Percentiles rank a stretch among this genome's conserved stretches.
These are phyloP conservation scores for Calonectria pauciramosa DNA, from an alignment of 2,329 filamentous ascomycete genomes.

Conservation along the genomic window DNA sequence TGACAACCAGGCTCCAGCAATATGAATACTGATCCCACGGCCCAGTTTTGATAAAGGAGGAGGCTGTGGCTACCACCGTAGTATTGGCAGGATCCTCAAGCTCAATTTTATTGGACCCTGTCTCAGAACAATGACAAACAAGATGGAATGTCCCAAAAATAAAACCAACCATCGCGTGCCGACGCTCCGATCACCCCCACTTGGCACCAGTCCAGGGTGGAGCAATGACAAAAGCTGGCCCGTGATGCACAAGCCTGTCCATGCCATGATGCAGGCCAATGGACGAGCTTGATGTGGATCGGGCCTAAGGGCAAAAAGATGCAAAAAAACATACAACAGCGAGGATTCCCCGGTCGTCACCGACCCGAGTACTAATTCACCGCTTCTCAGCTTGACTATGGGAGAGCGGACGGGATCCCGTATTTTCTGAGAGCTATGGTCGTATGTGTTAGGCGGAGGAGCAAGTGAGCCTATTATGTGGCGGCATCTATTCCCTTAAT, in stretches of 20 bases:
- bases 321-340: not conserved
- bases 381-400: too few species aligned
- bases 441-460: too few species aligned
- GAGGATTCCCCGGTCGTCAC: too few species aligned
- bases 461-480: too few species aligned
- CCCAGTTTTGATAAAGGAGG: not conserved
- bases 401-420: too few species aligned
- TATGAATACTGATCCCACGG: not conserved
- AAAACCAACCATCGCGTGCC: not conserved
- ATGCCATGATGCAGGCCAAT: not conserved
- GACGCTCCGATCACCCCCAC: not conserved
- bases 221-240: not conserved
- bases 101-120: not conserved
- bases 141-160: not conserved
- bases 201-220: not conserved
- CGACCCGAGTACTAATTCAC: too few species aligned
- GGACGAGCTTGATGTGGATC: not conserved
- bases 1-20: not conserved
- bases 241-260: not conserved
- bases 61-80: not conserved
- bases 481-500: too few species aligned
- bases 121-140: not conserved
- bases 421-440: too few species aligned
- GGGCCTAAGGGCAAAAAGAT: too few species aligned
- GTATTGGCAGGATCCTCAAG: not conserved